A percentile compares a stretch with the other conserved stretches of the same genome.
Evolutionary conservation across 176 grass and related monocot genomes (phyloP).

Genomic region (Otatea glauca): DNA sequence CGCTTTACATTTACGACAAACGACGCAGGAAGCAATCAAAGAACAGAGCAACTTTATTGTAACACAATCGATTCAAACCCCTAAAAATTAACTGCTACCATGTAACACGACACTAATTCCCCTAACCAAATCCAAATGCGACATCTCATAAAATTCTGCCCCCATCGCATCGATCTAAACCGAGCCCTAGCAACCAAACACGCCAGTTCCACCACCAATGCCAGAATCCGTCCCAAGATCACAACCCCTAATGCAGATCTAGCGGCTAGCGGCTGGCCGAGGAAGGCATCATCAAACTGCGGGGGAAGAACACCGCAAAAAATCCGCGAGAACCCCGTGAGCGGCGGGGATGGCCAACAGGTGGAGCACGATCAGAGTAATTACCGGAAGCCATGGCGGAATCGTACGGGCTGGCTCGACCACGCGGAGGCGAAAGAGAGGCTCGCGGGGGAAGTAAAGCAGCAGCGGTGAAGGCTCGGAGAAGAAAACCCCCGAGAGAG

Average conservation of each 20-base stretch:
- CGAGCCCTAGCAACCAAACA: no score
- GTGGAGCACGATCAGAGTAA: not conserved
- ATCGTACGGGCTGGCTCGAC: not conserved
- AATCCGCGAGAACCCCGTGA: not conserved
- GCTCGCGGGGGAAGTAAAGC: not conserved
- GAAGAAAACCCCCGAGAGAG: constrained; percentile 39
- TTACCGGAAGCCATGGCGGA: constrained; percentile 58
- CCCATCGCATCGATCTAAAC: constrained; percentile 21
- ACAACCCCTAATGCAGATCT: constrained; percentile 3
- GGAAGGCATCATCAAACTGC: not conserved
- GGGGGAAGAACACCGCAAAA: not conserved
- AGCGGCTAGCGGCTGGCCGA: not conserved
- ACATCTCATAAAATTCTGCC: not conserved
- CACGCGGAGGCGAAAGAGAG: not conserved
- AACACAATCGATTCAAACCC: not conserved
- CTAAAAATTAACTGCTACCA: not conserved
- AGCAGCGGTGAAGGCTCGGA: not conserved
- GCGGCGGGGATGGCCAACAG: not conserved
- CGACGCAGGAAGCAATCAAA: not conserved
- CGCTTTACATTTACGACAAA: not conserved
- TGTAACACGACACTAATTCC: not conserved
- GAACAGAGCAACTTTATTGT: not conserved
- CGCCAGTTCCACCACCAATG: not conserved
- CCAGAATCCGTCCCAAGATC: not conserved
- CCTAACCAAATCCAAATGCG: constrained; percentile 7